Base-by-base conservation (phyloP, 257 asterid species). In the Solanum dulcamara region DNA sequence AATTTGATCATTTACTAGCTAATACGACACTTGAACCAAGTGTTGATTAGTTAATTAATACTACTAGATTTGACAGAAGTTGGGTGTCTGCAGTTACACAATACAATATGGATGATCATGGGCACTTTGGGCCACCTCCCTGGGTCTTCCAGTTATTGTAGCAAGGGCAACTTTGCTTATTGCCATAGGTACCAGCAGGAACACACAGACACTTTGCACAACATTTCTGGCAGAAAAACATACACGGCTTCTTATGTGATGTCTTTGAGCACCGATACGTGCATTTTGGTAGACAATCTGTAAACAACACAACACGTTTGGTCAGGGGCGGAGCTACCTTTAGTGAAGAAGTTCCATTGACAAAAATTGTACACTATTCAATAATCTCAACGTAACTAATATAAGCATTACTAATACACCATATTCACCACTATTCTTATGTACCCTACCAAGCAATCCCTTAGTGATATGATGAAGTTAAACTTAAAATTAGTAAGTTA, bases 81-180 rank as follows among this genome's bases (percentile, higher is more conserved):
- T 9, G 66, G 60, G 24, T 53, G 26, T 53, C 26, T 53, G 60
- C 60, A 53, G 60, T 53, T 11, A 53, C 26, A 55, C 2, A 55
- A 55, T 55, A 55, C 62, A 55, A 0, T 20, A 55, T 20, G 6
- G 30, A 10, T 57, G 55, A 81, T 81, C 50, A 81, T 51, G 85
- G 85, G 30, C 85, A 82, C 75, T 82, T 82, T 5, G 85, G 85
- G 79, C 85, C 85, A 59, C 85, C 85, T 57, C 70, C 50, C 79
- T 82, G 60, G 60, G 85, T 82, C 77, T 82, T 82, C 85, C 85
- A 82, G 79, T 82, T 82, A 24, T 82, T 82, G 60, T 82, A 82
- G 85, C 85, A 82, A 62, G 85, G 85, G 79, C 85, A 82, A 22
- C 42, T 66, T 57, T 62, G 77, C 53, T 82, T 62, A n/a, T 82